Conservation (phyloP, 2,329 filamentous ascomycete species). For the Xylariaceae sp. region DNA sequence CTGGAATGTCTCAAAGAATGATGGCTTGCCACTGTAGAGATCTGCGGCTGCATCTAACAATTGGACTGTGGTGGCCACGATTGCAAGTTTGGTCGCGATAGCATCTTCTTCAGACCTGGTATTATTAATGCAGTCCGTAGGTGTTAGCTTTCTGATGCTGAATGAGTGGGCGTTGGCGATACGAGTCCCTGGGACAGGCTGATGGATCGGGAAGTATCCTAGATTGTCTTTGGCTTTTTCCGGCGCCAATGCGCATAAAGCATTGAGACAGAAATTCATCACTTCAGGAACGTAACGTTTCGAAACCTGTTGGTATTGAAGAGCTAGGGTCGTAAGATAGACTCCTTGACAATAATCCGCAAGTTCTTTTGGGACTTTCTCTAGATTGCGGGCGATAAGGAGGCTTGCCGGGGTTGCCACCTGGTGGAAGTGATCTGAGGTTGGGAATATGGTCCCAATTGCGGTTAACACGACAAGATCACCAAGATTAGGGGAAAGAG, state of each 20-base stretch:
- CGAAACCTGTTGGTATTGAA: conserved; percentile 82
- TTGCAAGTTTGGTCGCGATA: conserved; percentile 49
- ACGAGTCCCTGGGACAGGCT: conserved; percentile 54
- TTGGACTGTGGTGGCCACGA: conserved; percentile 64
- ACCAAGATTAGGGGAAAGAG: conserved; percentile 60
- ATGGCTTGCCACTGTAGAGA: conserved; percentile 71
- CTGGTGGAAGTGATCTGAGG: conserved; percentile 96
- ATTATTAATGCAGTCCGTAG: conserved; percentile 56
- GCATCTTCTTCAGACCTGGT: conserved; percentile 40
- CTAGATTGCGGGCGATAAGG: conserved; percentile 80
- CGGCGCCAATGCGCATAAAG: conserved; percentile 69
- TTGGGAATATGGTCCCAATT: conserved; percentile 83
- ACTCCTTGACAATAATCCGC: conserved; percentile 72
- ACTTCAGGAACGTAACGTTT: conserved; percentile 90
- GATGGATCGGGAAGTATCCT: conserved; percentile 64
- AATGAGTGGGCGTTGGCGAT: conserved; percentile 48
- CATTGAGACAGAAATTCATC: conserved; percentile 78
- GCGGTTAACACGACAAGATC: conserved; percentile 85
- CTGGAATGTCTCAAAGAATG: conserved; percentile 78
- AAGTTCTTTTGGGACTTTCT: conserved; percentile 68
- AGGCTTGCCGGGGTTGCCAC: conserved; percentile 90
- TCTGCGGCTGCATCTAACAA: conserved; percentile 71
- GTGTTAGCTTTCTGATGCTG: conserved; percentile 55
- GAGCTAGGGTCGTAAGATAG: conserved; percentile 75
- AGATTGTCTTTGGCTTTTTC: conserved; percentile 48